phyloP scores from a whole-genome alignment of 768 basidiomycete genomes.

The Mycena sanguinolenta region DNA sequence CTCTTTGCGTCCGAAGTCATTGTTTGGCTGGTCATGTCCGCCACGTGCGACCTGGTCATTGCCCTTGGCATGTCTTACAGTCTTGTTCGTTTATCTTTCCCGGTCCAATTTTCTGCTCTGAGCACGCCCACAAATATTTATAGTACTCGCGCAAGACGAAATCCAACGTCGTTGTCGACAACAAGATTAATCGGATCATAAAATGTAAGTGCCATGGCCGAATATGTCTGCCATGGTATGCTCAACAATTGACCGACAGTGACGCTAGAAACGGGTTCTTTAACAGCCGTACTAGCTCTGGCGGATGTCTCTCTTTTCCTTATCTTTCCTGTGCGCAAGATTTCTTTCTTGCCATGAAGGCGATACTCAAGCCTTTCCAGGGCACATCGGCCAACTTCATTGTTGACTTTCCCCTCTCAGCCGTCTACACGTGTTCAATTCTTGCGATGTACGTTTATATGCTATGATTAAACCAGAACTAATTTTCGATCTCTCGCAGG shows the following conservation, averaged over 20 bases:
- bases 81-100: slow-evolving; percentile 9
- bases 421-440: not conserved
- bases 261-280: not conserved
- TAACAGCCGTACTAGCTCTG: not conserved
- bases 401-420: not conserved
- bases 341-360: not conserved
- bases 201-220: not conserved
- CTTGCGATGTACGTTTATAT: not conserved
- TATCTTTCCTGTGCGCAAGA: not conserved
- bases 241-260: not conserved
- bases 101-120: not conserved
- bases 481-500: no score
- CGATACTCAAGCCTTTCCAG: not conserved
- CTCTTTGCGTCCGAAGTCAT: not conserved
- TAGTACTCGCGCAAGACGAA: slow-evolving; percentile 23
- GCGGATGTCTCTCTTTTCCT: not conserved
- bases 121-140: not conserved
- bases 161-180: slow-evolving; percentile 4
- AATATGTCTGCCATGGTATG: no score
- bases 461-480: no score
- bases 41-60: slow-evolving; percentile 25
- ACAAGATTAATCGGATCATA: slow-evolving; percentile 12
- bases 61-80: slow-evolving; percentile 20
- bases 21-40: slow-evolving; percentile 25
- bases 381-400: not conserved